Conservation (phyloP, 208 protist genomes). For the Acanthamoeba sp. region DNA sequence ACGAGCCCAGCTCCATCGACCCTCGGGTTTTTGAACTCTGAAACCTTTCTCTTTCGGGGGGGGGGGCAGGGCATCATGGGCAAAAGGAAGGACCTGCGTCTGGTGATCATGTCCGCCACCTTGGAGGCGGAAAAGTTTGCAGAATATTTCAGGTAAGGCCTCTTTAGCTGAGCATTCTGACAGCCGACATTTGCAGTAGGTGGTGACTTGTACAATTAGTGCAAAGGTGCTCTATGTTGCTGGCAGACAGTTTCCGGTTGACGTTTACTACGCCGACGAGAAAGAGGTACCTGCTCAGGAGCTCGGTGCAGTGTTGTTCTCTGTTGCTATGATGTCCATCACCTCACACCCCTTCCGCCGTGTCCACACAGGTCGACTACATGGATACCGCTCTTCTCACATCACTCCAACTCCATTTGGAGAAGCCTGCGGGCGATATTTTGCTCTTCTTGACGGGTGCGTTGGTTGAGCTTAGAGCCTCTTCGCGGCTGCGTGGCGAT, state of each 20-base stretch:
- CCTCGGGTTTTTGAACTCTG: no score
- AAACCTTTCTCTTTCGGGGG: no score
- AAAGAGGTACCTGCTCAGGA: conserved; percentile 95
- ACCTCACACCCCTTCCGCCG: no score
- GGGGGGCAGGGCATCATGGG: not conserved
- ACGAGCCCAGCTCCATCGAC: conserved; percentile 83
- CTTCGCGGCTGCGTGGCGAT: not conserved
- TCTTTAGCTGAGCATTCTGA: not conserved
- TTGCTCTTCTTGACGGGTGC: conserved; percentile 98
- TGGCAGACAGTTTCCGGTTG: conserved; percentile 91
- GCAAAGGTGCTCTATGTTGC: conserved; percentile 90
- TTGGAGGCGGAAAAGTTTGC: conserved; percentile 95
- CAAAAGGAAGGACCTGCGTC: conserved; percentile 90
- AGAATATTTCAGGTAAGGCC: conserved; percentile 91
- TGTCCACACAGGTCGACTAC: conserved; percentile 89
- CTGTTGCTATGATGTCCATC: no score
- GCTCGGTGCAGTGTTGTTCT: no score
- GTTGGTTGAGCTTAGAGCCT: not conserved
- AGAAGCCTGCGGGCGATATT: conserved; percentile 94
- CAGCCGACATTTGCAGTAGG: not conserved
- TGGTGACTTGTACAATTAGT: conserved; percentile 90
- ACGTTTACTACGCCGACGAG: conserved; percentile 94
- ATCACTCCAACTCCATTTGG: conserved; percentile 90
- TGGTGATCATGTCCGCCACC: conserved; percentile 96
- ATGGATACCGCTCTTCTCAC: conserved; percentile 93